Base-by-base conservation (phyloP, 2,329 filamentous ascomycete genomes). In the Calonectria crousiana region DNA sequence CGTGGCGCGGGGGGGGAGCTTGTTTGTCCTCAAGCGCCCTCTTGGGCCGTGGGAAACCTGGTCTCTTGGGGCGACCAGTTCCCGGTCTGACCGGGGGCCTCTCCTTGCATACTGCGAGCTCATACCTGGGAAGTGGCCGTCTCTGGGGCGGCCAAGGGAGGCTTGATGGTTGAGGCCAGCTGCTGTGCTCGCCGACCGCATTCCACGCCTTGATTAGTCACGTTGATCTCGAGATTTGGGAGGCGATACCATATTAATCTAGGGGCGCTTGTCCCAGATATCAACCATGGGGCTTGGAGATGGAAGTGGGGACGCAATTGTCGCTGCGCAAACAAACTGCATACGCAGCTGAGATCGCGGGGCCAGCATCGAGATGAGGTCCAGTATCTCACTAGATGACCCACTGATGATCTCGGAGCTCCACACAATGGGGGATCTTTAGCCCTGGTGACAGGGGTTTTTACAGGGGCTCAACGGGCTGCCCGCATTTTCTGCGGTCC, bases 51-150 rank as follows among this genome's bases (percentile, higher is more conserved):
- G 41, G 60, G 60, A 65, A 49, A 65, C 26, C 38, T 65, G 60
- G 60, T 49, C 41, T 65, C 60, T 65, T 65, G 60, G 60, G 60
- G 41, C 38, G 60, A 65, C 60, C 60, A 32, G 38, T 30, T 44
- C 38, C 60, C 30, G 38, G 38, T 49, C 60, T 49, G 41, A 8
- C 26, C 30, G 60, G n/a, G 23, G 38, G 4, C 28, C 18, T 49
- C 60, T 49, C 41, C 41, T n/a, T 49, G 32, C 60, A 20, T 65
- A 28, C 28, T 49, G 28, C 38, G 41, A n/a, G 38, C 41, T n/a
- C 34, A 28, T 34, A 5, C 23, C 34, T 41, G 56, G 8, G 32
- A 11, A n/a, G 41, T 65, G 49, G 60, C 60, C 38, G n/a, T 49
- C 36, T 41, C 44, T 49, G 60, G 20, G 38, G 32, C n/a, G 56